Percentiles rank a stretch among this genome's conserved stretches.
These are phyloP conservation scores for Helotiales sp. DNA, from an alignment of 2,329 filamentous ascomycete genomes.

Conservation along the genomic window DNA sequence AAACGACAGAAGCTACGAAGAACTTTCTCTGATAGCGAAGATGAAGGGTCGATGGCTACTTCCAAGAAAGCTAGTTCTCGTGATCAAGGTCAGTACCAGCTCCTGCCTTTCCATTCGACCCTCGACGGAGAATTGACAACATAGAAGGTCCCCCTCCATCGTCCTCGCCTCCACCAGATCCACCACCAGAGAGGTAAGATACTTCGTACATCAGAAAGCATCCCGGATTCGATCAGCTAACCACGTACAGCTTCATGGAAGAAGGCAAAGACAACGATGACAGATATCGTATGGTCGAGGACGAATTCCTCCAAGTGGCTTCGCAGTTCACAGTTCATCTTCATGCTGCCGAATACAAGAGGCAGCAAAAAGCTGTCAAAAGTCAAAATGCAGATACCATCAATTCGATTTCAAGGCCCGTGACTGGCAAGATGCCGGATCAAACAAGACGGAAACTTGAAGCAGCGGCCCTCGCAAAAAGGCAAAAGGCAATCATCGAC, in stretches of 20 bases:
- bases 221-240: conserved; percentile 20
- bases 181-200: conserved; percentile 52
- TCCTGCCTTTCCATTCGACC: not conserved
- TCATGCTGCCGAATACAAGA: conserved; percentile 77
- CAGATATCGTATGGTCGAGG: conserved; percentile 81
- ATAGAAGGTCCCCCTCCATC: conserved; percentile 48
- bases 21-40: conserved; percentile 5
- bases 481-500: conserved; percentile 45
- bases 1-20: conserved; percentile 29
- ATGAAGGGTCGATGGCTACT: not conserved
- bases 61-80: not conserved
- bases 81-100: not conserved
- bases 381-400: conserved; percentile 57
- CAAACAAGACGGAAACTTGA: conserved; percentile 41
- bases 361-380: conserved; percentile 63
- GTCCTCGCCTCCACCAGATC: conserved; percentile 57
- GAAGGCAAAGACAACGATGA: conserved; percentile 71
- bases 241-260: conserved; percentile 56
- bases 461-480: conserved; percentile 44
- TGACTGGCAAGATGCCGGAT: conserved; percentile 42
- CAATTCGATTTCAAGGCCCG: conserved; percentile 47
- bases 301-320: conserved; percentile 73
- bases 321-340: conserved; percentile 74
- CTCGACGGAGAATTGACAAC: not conserved
- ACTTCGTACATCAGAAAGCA: no score